A percentile compares a stretch with the other conserved stretches of the same genome.
phyloP scores from a whole-genome alignment of 306 rosid species.

The Lathyrus tuberosus region DNA sequence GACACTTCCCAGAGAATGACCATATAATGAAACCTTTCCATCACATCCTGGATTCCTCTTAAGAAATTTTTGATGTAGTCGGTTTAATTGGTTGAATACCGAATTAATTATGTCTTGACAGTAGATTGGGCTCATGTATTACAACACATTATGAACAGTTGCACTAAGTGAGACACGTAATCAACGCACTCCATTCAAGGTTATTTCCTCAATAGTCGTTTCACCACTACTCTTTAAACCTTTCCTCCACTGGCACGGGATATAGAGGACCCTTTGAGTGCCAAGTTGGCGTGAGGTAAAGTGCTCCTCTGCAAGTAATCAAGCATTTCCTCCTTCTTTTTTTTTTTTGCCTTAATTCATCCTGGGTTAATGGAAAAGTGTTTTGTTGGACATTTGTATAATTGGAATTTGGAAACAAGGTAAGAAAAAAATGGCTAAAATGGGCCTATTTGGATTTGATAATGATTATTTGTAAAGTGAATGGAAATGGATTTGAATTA shows the following conservation, averaged over 20 bases:
- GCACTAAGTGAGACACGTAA: slow-evolving; percentile 92
- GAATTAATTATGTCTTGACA: slow-evolving; percentile 91
- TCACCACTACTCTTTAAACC: slow-evolving; percentile 97
- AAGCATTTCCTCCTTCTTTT: slow-evolving; percentile 95
- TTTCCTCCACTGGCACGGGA: slow-evolving; percentile 99
- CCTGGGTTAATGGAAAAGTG: no score
- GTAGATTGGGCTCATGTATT: slow-evolving; percentile 99
- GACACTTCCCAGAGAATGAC: no score
- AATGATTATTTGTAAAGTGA: no score
- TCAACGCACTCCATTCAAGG: slow-evolving; percentile 94
- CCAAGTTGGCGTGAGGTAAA: slow-evolving; percentile 79
- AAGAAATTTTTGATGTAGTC: slow-evolving; percentile 77
- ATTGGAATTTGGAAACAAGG: no score
- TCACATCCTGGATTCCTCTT: slow-evolving; percentile 91
- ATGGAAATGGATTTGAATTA: no score
- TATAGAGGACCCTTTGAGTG: slow-evolving; percentile 87
- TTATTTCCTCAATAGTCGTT: slow-evolving; percentile 81
- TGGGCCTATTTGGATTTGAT: no score
- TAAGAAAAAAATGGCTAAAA: no score
- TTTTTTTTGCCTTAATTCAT: slow-evolving; percentile 86
- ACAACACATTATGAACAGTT: slow-evolving; percentile 93
- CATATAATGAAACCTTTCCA: slow-evolving; percentile 97
- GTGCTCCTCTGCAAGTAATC: slow-evolving; percentile 89
- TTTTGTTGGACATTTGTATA: no score
- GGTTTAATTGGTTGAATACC: slow-evolving; percentile 93